Evolutionary conservation across 805 yeast species (phyloP), one percentile per base, ranked within the genome.

Genomic region (Candida qinlingensis): DNA sequence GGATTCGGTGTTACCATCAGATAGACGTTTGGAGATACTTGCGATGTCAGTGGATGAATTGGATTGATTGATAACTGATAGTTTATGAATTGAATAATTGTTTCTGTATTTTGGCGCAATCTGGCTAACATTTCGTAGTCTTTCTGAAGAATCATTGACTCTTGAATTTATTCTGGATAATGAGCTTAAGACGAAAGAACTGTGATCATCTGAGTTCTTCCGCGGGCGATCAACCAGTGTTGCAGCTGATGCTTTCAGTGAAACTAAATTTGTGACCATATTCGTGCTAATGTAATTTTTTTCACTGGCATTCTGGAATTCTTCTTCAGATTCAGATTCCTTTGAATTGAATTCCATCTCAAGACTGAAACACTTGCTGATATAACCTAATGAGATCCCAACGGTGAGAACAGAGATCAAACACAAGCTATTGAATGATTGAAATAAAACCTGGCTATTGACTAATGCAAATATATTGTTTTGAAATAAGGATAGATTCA

Each of bases 211-310:
- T 25, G 3, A 39, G 7, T 26, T 39, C 26, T 10, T 45, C 33
- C 6, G n/a, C 33, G 30, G 37, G 38, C 46, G 40, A 19, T 56
- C 63, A 30, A 60, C 63, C n/a, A 60, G 43, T 1, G 64, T 60
- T 8, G 56, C 60, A 5, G 64, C 60, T 7, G 63, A 59, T 3
- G 62, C 57, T 47, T 60, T 60, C 42, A 59, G 27, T 4, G 63
- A 56, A 28, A 59, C 48, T 12, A 46, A 31, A 10, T 38, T 47
- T 19, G 27, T 9, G n/a, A 12, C 36, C 7, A 8, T 10, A 12
- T 3, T 8, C 34, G 8, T 31, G 8, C 12, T 26, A 6, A 6
- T n/a, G 25, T 3, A 27, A 4, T n/a, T 3, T 25, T 43, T 43
- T 28, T 43, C 45, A 37, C 25, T 30, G 39, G 27, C 7, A 37